Conservation (phyloP, 257 asterid species). For the Mentha longifolia region DNA sequence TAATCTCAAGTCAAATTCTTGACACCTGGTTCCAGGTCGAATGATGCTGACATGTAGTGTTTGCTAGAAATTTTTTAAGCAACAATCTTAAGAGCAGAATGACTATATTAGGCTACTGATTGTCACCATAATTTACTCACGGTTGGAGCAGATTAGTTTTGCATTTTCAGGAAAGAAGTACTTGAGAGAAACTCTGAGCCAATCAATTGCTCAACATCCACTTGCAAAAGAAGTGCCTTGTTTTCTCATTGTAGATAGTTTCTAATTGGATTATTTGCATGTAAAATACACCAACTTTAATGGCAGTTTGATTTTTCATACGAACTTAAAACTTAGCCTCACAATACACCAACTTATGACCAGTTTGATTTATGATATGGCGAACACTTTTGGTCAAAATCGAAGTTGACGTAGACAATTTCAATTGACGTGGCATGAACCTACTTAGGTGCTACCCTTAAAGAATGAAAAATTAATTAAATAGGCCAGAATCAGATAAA, state of each 20-base stretch:
- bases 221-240: not conserved
- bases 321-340: too few relatives aligned
- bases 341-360: too few relatives aligned
- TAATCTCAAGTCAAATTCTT: not conserved
- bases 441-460: too few relatives aligned
- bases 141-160: constrained; percentile 7
- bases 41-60: constrained; percentile 13
- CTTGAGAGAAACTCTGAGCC: not conserved
- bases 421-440: too few relatives aligned
- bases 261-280: not conserved
- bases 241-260: not conserved
- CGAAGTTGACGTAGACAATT: too few relatives aligned
- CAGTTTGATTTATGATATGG: too few relatives aligned
- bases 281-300: too few relatives aligned
- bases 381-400: too few relatives aligned
- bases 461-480: too few relatives aligned
- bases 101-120: not conserved
- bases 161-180: not conserved
- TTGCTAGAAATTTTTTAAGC: not conserved
- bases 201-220: not conserved
- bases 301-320: too few relatives aligned
- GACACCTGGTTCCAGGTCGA: not conserved
- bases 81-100: not conserved
- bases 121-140: not conserved
- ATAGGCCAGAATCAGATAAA: too few relatives aligned